Evolutionary conservation across 768 basidiomycete species (phyloP).

Genomic region (Boletus eberwhitei): DNA sequence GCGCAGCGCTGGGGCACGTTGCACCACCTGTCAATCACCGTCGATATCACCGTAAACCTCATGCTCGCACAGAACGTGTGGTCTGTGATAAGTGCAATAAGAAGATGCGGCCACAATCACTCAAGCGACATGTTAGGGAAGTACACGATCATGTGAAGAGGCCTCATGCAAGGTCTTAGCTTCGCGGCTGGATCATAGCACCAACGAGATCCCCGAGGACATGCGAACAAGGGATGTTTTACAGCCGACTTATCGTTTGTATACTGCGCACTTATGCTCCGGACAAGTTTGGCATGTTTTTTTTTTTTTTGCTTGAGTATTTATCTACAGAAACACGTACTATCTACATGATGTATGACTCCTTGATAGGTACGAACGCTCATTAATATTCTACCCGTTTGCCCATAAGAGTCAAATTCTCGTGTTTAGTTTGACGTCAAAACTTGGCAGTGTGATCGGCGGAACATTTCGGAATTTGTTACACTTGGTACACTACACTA

Average conservation of each 20-base stretch:
- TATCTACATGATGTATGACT: not conserved
- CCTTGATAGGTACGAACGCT: not conserved
- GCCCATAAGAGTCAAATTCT: not conserved
- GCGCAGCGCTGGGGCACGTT: constrained; percentile 1
- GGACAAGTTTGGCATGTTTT: not conserved
- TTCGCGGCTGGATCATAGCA: not conserved
- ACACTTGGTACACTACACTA: not conserved
- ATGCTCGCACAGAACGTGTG: not conserved
- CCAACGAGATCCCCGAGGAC: not conserved
- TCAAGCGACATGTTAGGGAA: constrained; percentile 18
- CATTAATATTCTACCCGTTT: constrained; percentile 3
- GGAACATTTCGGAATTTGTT: not conserved
- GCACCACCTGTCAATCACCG: constrained; percentile 1
- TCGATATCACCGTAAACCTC: not conserved
- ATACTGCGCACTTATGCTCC: not conserved
- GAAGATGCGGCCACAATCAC: constrained; percentile 14
- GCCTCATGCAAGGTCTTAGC: not conserved
- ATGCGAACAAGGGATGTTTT: constrained; percentile 4
- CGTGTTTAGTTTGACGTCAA: not conserved
- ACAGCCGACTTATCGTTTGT: not conserved
- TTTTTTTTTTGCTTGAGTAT: not conserved
- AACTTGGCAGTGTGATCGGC: constrained; percentile 5
- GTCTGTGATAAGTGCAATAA: constrained; percentile 12
- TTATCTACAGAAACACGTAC: not conserved
- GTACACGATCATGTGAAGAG: constrained; percentile 20